phyloP scores from a whole-genome alignment of 140 eudicot species.

The Oenanthe javanica region DNA sequence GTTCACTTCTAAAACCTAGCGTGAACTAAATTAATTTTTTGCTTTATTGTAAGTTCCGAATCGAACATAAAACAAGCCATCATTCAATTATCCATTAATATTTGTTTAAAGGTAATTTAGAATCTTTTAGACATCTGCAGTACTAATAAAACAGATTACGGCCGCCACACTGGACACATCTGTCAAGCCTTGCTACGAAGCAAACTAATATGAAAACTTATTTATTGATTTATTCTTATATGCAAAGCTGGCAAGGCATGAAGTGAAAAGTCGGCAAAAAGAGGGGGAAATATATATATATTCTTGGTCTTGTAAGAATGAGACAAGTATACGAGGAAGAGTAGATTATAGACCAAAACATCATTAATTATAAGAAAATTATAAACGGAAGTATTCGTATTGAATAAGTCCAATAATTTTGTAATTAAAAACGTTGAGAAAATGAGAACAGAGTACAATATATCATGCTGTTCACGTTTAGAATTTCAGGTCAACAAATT shows the following conservation, averaged over 20 bases:
- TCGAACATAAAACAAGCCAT: background rate
- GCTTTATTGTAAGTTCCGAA: background rate
- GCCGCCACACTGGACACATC: background rate
- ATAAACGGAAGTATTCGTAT: background rate
- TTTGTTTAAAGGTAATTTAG: background rate
- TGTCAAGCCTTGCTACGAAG: background rate
- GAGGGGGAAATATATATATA: background rate
- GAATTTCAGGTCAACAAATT: too few species aligned
- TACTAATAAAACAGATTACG: background rate
- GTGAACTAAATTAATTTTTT: background rate
- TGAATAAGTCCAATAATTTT: background rate
- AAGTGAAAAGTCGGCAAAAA: constrained; percentile 2
- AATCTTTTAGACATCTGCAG: background rate
- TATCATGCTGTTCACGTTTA: background rate
- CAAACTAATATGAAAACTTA: background rate
- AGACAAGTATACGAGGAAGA: constrained; percentile 11
- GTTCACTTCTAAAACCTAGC: background rate
- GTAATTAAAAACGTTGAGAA: background rate
- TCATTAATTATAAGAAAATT: background rate
- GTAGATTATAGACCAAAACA: background rate
- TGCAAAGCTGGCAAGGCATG: background rate
- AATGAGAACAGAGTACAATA: background rate
- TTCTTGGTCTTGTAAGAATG: background rate
- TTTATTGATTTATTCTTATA: background rate
- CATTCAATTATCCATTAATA: background rate